phyloP scores from a whole-genome alignment of 345 rosid species.

The Acer negundo region DNA sequence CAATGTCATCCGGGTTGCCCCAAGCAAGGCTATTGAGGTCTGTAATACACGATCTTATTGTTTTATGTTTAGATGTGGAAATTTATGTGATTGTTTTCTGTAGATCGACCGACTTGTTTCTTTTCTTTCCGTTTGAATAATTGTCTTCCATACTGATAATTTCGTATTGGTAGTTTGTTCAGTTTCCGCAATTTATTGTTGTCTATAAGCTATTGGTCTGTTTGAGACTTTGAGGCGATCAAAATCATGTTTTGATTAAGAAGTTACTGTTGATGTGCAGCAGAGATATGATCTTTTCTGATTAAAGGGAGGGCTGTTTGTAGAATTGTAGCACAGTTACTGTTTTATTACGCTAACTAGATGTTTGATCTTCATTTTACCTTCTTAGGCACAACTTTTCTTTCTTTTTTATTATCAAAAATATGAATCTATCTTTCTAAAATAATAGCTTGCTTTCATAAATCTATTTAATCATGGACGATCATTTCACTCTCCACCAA shows the following conservation, averaged over 20 bases:
- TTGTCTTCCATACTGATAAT: not conserved
- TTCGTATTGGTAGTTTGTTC: not conserved
- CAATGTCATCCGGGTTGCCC: conserved; percentile 65
- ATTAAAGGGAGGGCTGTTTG: no score
- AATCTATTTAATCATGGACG: no score
- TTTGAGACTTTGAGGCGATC: not conserved
- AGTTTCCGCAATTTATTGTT: not conserved
- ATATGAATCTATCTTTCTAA: no score
- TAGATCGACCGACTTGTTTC: not conserved
- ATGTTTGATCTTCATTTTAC: no score
- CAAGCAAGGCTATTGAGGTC: conserved; percentile 73
- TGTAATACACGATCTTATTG: not conserved
- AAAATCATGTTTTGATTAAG: not conserved
- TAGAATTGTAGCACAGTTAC: no score
- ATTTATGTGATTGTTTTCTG: not conserved
- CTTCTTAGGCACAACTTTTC: no score
- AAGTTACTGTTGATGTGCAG: not conserved
- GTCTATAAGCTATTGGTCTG: not conserved
- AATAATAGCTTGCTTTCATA: no score
- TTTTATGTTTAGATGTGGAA: not conserved
- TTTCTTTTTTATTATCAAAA: no score
- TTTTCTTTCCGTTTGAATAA: not conserved
- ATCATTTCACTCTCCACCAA: no score
- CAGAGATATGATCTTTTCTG: not conserved
- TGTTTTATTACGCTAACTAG: no score